Percentiles rank a stretch among this genome's conserved stretches.
These are phyloP conservation scores for Solanum hybrid DNA, from an alignment of 305 asterid genomes.

Conservation along the genomic window DNA sequence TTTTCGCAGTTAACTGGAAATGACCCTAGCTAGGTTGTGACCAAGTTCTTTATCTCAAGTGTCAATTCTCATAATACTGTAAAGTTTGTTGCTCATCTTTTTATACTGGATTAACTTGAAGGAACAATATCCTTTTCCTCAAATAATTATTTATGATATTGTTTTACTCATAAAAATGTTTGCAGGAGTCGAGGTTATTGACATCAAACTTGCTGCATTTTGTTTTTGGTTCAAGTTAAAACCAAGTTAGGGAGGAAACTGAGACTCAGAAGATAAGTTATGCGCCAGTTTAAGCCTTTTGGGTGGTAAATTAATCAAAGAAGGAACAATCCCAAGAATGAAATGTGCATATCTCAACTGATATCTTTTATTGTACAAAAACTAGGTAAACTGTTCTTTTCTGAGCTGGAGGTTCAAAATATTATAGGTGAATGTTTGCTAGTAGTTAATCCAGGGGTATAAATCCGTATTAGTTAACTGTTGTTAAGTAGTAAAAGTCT, in stretches of 20 bases:
- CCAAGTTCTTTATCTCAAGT: background rate
- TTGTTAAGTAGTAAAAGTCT: background rate
- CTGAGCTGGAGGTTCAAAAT: background rate
- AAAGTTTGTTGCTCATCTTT: background rate
- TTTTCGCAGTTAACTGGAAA: constrained; percentile 5
- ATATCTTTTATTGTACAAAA: background rate
- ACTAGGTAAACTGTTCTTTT: background rate
- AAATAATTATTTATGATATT: background rate
- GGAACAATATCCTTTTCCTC: constrained; percentile 1
- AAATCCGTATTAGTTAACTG: background rate
- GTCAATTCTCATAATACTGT: background rate
- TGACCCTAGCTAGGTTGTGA: background rate
- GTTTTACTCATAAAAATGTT: background rate
- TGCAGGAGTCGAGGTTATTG: background rate
- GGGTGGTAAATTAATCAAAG: background rate
- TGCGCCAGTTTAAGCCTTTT: background rate
- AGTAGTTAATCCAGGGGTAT: background rate
- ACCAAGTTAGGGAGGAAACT: background rate
- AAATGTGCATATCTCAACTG: background rate
- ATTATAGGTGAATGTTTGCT: background rate
- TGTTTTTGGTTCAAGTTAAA: background rate
- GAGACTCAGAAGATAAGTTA: background rate
- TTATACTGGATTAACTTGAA: background rate
- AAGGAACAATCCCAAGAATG: background rate
- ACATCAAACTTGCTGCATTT: background rate